A percentile compares a stretch with the other conserved stretches of the same genome.
phyloP scores from a whole-genome alignment of 352 stramenopile genomes.

The Globisporangium emineosum region DNA sequence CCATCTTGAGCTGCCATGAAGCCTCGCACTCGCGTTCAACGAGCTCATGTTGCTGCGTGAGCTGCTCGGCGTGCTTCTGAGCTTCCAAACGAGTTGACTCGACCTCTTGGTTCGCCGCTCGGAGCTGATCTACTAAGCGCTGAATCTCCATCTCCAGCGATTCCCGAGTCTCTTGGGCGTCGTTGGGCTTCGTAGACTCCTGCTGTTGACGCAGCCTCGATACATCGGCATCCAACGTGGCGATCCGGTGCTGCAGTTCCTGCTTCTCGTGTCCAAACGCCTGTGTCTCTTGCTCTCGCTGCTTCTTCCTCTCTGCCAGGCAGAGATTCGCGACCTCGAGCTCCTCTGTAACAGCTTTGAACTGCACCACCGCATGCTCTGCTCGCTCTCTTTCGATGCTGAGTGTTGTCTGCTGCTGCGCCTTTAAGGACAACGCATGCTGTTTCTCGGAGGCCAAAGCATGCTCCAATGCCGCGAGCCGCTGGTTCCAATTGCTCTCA shows the following conservation, averaged over 20 bases:
- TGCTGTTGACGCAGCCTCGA: background rate
- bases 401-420: constrained; percentile 37
- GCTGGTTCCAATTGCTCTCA: constrained; percentile 60
- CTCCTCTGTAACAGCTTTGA: constrained; percentile 39
- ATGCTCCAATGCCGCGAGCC: constrained; percentile 52
- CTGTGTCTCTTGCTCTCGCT: constrained; percentile 37
- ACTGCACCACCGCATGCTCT: constrained; percentile 36
- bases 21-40: constrained; percentile 4
- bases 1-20: background rate
- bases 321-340: constrained; percentile 73
- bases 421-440: constrained; percentile 28
- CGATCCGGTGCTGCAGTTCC: constrained; percentile 23
- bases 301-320: constrained; percentile 61
- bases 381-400: constrained; percentile 42
- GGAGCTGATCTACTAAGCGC: constrained; percentile 1
- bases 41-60: background rate
- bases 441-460: constrained; percentile 45
- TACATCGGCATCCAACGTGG: constrained; percentile 11
- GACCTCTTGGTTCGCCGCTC: background rate
- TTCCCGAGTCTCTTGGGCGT: background rate
- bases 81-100: background rate
- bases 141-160: constrained; percentile 3
- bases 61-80: background rate
- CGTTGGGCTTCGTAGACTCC: background rate
- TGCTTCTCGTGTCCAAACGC: constrained; percentile 28